Evolutionary conservation across 108 stramenopile genomes (phyloP).

Genomic region (Craspedostauros australis): DNA sequence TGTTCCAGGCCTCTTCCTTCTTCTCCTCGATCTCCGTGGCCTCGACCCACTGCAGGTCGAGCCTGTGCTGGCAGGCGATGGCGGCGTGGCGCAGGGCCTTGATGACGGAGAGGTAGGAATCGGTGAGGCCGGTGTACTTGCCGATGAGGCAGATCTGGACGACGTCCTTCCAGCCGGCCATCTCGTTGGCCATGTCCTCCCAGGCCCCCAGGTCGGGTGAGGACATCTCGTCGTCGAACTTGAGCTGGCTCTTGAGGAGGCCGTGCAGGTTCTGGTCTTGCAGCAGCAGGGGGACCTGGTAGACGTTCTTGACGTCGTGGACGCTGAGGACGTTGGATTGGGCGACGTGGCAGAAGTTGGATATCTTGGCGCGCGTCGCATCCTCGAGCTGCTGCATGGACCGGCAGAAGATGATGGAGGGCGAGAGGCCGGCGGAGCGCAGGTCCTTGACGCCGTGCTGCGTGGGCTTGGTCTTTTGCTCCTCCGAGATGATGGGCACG

Average conservation of each 20-base stretch:
- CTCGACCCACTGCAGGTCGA: conserved; percentile 95
- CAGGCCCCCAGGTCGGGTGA: conserved; percentile 77
- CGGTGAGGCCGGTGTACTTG: conserved; percentile 94
- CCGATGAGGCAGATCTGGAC: conserved; percentile 95
- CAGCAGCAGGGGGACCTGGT: conserved; percentile 95
- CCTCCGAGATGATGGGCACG: conserved; percentile 94
- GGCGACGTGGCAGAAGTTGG: conserved; percentile 95
- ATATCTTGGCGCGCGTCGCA: conserved; percentile 88
- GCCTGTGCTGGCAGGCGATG: conserved; percentile 77
- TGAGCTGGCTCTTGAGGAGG: conserved; percentile 61
- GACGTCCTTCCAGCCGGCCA: conserved; percentile 66
- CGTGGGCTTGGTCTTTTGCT: conserved; percentile 99
- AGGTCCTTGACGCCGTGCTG: conserved; percentile 98
- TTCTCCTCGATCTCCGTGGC: conserved; percentile 81
- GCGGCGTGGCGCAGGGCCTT: conserved; percentile 96
- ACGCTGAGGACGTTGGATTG: conserved; percentile 83
- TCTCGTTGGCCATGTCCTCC: conserved; percentile 79
- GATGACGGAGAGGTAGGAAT: conserved; percentile 93
- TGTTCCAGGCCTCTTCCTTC: conserved; percentile 69
- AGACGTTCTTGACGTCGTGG: conserved; percentile 98
- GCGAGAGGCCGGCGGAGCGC: conserved; percentile 85
- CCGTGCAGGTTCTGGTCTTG: conserved; percentile 85
- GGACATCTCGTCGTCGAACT: conserved; percentile 40
- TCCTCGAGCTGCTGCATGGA: conserved; percentile 71
- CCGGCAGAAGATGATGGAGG: conserved; percentile 95